Evolutionary conservation across 176 grass and related monocot genomes (phyloP), one percentile per base, ranked within the genome.

Genomic region (Leersia perrieri): DNA sequence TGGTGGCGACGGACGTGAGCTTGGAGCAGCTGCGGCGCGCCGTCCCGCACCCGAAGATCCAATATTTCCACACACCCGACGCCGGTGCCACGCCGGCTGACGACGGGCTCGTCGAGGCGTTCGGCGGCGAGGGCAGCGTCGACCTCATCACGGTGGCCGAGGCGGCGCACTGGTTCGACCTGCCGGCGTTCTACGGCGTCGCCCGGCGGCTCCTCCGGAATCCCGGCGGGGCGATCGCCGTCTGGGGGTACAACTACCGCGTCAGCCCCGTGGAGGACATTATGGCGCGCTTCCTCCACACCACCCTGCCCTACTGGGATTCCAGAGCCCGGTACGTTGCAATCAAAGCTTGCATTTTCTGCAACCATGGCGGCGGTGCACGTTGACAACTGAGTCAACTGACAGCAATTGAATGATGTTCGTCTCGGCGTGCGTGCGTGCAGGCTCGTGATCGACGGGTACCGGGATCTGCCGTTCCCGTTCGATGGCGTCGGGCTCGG

Each of bases 91-190:
- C 7, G 12, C 41, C 53, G 0, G 26, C 58, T 2, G 80, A 84
- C 3, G 79, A 83, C 5, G 79, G 75, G 11, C 58, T 87, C 2
- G 60, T 90, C 11, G 10, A 60, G 3, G 34, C 15, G 42, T 41
- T 91, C 39, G 80, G 84, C 11, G 80, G 89, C 5, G 84, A 91
- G 63, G 70, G 40, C 66, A 16, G 67, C n/a, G 63, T 90, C 3
- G 79, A 83, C 30, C 73, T 90, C 35, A 73, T 90, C 41, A 80
- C 53, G 5, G 80, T 76, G 61, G 89, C 85, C 0, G 3, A 38
- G 55, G 85, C 85, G 27, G 80, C 36, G 70, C 89, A 87, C 76
- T 84, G 84, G 75, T 91, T 87, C 71, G 85, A 91, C 63, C 69
- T 91, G 41, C 84, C 69, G 13, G 47, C 68, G 39, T 87, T 91